phyloP scores from a whole-genome alignment of 1,139 yeast species.

The Kodamaea alishanica region DNA sequence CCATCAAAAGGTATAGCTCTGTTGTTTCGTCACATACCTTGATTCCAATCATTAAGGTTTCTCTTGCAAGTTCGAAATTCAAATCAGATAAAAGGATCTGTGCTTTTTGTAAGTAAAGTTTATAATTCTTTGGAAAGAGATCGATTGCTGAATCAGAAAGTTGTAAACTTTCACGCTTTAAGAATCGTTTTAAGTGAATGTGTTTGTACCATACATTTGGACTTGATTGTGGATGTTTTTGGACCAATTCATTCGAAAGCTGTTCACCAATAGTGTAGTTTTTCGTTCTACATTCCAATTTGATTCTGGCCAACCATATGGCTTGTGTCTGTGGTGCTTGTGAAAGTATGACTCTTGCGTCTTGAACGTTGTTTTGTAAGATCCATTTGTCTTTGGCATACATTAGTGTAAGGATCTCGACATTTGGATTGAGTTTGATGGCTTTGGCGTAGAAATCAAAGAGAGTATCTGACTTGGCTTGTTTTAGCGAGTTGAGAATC shows the following conservation, averaged over 20 bases:
- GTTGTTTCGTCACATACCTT: constrained; percentile 41
- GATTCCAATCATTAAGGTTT: constrained; percentile 47
- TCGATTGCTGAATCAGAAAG: constrained; percentile 44
- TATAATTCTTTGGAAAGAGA: constrained; percentile 43
- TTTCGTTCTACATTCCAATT: constrained; percentile 49
- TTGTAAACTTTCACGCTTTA: constrained; percentile 26
- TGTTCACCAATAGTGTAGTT: constrained; percentile 38
- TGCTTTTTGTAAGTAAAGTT: constrained; percentile 57
- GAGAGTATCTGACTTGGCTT: constrained; percentile 27
- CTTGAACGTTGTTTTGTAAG: constrained; percentile 39
- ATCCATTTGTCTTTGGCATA: constrained; percentile 70
- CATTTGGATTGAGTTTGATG: constrained; percentile 43
- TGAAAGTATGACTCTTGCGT: constrained; percentile 53
- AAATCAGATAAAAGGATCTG: constrained; percentile 41
- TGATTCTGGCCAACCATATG: constrained; percentile 69
- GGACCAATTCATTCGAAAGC: constrained; percentile 41
- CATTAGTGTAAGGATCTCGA: constrained; percentile 57
- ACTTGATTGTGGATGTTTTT: constrained; percentile 29
- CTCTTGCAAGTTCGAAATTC: constrained; percentile 40
- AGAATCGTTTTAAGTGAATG: constrained; percentile 51
- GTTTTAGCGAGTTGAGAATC: constrained; percentile 46
- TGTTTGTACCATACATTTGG: constrained; percentile 62
- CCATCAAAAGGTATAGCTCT: constrained; percentile 55
- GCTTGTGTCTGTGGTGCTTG: constrained; percentile 50
- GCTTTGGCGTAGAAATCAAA: constrained; percentile 52